Evolutionary conservation across 371 early-diverging fungal genomes (phyloP).

Genomic region (Blyttiomyces sp.): DNA sequence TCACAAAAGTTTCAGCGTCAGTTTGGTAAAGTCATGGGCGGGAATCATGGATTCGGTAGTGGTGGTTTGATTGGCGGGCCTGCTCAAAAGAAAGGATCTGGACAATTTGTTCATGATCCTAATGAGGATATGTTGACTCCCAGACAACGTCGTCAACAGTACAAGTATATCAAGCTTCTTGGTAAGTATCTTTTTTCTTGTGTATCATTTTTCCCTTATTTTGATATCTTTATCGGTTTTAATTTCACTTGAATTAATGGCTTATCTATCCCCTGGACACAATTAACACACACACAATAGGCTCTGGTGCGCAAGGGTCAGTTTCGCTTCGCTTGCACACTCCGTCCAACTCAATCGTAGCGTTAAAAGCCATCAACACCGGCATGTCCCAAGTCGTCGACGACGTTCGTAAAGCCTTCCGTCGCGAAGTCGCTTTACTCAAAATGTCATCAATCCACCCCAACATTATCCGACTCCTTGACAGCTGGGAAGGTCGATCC

Average conservation of each 20-base stretch:
- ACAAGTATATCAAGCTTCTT: not conserved
- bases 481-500: conserved; percentile 14
- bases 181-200: not conserved
- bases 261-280: not conserved
- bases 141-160: too few relatives aligned
- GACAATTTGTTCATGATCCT: too few relatives aligned
- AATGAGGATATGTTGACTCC: too few relatives aligned
- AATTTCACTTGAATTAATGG: not conserved
- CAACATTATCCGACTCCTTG: conserved; percentile 18
- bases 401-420: conserved; percentile 11
- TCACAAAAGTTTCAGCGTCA: not conserved
- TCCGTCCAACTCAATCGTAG: conserved; percentile 4
- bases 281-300: not conserved
- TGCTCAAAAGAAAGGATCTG: too few relatives aligned
- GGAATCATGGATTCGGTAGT: not conserved
- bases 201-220: too few relatives aligned
- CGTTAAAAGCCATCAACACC: conserved; percentile 8
- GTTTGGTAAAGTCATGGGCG: not conserved
- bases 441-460: conserved; percentile 6
- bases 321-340: conserved; percentile 13
- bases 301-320: conserved; percentile 12
- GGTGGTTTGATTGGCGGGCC: not conserved
- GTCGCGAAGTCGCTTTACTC: conserved; percentile 21
- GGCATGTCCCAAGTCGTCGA: not conserved
- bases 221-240: too few relatives aligned